phyloP scores from a whole-genome alignment of 2,329 filamentous ascomycete species.

The Colletotrichum costaricense region DNA sequence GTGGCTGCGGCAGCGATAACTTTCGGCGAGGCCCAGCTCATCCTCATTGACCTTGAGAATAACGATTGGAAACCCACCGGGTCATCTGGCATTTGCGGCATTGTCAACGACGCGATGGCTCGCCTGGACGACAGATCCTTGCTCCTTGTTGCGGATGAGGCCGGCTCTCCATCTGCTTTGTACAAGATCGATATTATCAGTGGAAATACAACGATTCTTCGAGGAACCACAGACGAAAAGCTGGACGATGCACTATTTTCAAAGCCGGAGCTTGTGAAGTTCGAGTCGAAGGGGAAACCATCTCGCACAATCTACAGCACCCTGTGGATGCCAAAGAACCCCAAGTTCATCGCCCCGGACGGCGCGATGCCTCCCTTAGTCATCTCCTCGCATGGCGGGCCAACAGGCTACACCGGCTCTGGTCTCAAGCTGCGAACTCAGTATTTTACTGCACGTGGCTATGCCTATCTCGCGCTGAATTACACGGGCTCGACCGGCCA shows the following conservation, averaged over 20 bases:
- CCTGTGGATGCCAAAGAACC: slow-evolving; percentile 61
- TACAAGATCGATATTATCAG: slow-evolving; percentile 47
- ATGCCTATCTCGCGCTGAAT: slow-evolving; percentile 62
- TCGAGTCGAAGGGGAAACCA: slow-evolving; percentile 42
- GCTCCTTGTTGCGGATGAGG: slow-evolving; percentile 51
- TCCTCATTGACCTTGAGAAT: slow-evolving; percentile 51
- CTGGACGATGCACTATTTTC: slow-evolving; percentile 49
- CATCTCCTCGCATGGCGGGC: slow-evolving; percentile 63
- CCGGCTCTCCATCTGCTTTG: slow-evolving; percentile 44
- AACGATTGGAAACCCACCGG: slow-evolving; percentile 45
- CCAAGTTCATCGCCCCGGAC: slow-evolving; percentile 50
- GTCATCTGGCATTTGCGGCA: slow-evolving; percentile 37
- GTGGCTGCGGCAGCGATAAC: slow-evolving; percentile 48
- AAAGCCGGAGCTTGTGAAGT: slow-evolving; percentile 47
- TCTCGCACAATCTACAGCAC: slow-evolving; percentile 55
- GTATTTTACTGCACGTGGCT: slow-evolving; percentile 66
- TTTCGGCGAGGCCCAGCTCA: slow-evolving; percentile 47
- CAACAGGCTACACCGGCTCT: slow-evolving; percentile 54
- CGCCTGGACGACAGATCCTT: slow-evolving; percentile 48
- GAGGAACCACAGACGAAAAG: slow-evolving; percentile 46
- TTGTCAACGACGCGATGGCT: slow-evolving; percentile 48
- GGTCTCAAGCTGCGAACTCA: slow-evolving; percentile 59
- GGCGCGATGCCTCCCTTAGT: slow-evolving; percentile 59
- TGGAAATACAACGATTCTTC: slow-evolving; percentile 42
- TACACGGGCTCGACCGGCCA: slow-evolving; percentile 64